These are phyloP conservation scores for Ogataea siamensis DNA, from an alignment of 805 yeast species.

Conservation along the genomic window DNA sequence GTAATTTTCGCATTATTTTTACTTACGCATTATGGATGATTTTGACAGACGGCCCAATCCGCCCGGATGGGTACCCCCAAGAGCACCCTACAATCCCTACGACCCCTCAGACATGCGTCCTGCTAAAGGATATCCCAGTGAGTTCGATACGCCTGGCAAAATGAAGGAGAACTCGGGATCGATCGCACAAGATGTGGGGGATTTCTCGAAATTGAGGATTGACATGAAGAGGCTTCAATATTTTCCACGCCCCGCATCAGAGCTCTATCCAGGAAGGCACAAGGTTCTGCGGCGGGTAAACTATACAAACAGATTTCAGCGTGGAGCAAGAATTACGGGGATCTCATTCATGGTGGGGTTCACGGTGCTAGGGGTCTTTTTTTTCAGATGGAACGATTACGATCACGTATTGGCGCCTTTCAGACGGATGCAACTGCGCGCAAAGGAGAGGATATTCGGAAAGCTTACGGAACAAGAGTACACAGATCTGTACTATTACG, in stretches of 20 bases:
- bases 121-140: conserved; percentile 83
- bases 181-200: conserved; percentile 65
- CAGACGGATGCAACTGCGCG: conserved; percentile 56
- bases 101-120: conserved; percentile 78
- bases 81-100: conserved; percentile 82
- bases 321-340: conserved; percentile 61
- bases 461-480: conserved; percentile 55
- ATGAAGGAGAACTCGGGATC: conserved; percentile 43
- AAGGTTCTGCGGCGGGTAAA: conserved; percentile 64
- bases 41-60: conserved; percentile 70
- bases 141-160: conserved; percentile 64
- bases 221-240: conserved; percentile 73
- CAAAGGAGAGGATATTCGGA: conserved; percentile 55
- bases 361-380: conserved; percentile 60
- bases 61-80: conserved; percentile 76
- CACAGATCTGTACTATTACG: conserved; percentile 52
- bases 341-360: conserved; percentile 48
- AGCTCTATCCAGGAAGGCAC: conserved; percentile 74
- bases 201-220: conserved; percentile 63
- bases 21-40: conserved; percentile 7
- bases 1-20: background rate
- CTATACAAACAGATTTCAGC: conserved; percentile 49
- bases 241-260: conserved; percentile 75
- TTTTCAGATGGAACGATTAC: conserved; percentile 80
- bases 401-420: conserved; percentile 72